Conservation (phyloP, 257 asterid species). For the Salvia rosmarinus region DNA sequence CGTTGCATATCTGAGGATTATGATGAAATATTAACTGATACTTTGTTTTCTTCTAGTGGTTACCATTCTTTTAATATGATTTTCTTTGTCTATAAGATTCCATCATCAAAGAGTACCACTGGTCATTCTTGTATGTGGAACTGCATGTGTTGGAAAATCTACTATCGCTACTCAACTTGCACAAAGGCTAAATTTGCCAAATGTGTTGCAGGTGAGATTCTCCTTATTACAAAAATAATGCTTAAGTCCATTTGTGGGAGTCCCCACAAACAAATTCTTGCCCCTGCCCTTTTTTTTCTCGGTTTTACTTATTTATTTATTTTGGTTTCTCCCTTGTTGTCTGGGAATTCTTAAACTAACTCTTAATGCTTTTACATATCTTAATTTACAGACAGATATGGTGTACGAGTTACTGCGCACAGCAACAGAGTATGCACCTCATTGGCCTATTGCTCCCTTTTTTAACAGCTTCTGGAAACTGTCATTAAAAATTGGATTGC, state of each 20-base stretch:
- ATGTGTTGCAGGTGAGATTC: constrained; percentile 81
- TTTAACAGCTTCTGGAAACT: constrained; percentile 19
- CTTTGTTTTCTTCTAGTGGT: constrained; percentile 4
- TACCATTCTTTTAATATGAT: constrained; percentile 29
- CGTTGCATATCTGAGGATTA: not conserved
- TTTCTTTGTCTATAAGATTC: constrained; percentile 57
- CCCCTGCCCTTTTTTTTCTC: not conserved
- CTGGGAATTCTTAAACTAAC: constrained; percentile 28
- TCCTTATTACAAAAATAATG: constrained; percentile 21
- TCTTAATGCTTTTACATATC: constrained; percentile 21
- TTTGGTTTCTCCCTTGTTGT: not conserved
- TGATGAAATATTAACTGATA: constrained; percentile 29
- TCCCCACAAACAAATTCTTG: constrained; percentile 18
- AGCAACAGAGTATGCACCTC: constrained; percentile 85
- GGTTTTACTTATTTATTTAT: not conserved
- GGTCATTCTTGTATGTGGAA: constrained; percentile 98
- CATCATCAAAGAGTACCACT: constrained; percentile 97
- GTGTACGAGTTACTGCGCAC: constrained; percentile 97
- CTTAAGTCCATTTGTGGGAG: constrained; percentile 20
- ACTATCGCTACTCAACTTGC: constrained; percentile 98
- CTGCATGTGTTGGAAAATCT: constrained; percentile 98
- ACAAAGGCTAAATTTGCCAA: constrained; percentile 95
- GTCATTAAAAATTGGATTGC: not conserved
- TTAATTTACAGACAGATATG: constrained; percentile 84
- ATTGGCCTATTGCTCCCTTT: constrained; percentile 27